Percentiles rank a stretch among this genome's conserved stretches.
These are phyloP conservation scores for Talaromyces ruber DNA, from an alignment of 495 filamentous ascomycete genomes.

Conservation along the genomic window DNA sequence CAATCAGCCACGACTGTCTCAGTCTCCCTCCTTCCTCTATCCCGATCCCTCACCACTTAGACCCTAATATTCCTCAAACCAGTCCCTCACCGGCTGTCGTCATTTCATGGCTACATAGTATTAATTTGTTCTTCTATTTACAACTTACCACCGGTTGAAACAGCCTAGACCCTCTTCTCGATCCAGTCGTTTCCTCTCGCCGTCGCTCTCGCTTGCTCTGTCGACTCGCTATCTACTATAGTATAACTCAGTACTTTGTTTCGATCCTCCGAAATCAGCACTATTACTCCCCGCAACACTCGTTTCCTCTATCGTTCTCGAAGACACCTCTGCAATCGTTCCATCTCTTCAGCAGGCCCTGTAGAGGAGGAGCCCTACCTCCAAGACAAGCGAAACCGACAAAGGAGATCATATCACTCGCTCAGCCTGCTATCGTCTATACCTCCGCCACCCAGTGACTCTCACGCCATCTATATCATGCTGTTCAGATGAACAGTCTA, in stretches of 20 bases:
- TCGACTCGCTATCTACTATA: conserved; percentile 1
- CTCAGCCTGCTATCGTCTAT: not conserved
- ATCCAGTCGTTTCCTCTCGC: not conserved
- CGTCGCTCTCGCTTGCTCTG: not conserved
- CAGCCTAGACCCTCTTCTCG: not conserved
- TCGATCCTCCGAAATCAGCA: not conserved
- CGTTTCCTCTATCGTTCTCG: not conserved
- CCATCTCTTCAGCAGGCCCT: not conserved
- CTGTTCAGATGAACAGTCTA: conserved; percentile 1
- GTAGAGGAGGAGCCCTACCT: not conserved
- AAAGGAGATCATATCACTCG: not conserved
- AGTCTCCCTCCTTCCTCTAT: conserved; percentile 2
- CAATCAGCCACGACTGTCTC: conserved; percentile 5
- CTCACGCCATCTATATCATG: conserved; percentile 1
- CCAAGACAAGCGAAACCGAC: not conserved
- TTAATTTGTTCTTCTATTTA: not conserved
- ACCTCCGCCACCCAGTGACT: not conserved
- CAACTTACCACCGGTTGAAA: not conserved
- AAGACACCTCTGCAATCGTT: not conserved
- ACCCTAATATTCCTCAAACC: not conserved
- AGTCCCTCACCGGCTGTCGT: not conserved
- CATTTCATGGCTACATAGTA: no score
- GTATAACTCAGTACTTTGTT: conserved; percentile 7
- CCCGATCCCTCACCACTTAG: not conserved
- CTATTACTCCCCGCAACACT: not conserved